These are phyloP conservation scores for Quercus agrifolia DNA, from an alignment of 306 rosid genomes.

Conservation along the genomic window DNA sequence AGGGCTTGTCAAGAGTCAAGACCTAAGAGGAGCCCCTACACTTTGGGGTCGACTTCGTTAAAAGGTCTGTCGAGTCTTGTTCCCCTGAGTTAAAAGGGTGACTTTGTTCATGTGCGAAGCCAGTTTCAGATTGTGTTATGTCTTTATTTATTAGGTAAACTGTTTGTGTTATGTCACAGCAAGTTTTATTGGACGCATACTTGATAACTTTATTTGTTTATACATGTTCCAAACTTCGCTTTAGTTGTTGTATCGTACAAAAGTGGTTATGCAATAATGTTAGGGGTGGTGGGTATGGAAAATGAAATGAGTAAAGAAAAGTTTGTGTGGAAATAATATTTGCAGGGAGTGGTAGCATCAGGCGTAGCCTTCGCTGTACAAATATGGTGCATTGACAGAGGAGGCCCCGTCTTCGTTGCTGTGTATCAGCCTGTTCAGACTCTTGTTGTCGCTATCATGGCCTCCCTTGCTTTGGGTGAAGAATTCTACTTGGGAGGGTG, in stretches of 20 bases:
- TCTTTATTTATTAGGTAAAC: too few species aligned
- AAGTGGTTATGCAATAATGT: constrained; percentile 34
- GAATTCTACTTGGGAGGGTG: constrained; percentile 96
- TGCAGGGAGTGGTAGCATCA: constrained; percentile 97
- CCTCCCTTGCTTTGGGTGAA: constrained; percentile 92
- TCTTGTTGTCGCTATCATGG: constrained; percentile 93
- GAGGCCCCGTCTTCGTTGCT: constrained; percentile 98
- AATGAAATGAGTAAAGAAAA: not conserved
- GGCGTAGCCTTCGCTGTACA: constrained; percentile 99
- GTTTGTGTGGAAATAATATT: not conserved
- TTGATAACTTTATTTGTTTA: not conserved
- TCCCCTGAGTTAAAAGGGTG: not conserved
- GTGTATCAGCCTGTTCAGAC: constrained; percentile 99
- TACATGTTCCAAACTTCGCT: not conserved
- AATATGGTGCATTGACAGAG: constrained; percentile 99
- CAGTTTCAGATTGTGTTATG: not conserved
- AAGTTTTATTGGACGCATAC: not conserved
- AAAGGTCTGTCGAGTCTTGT: constrained; percentile 1
- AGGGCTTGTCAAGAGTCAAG: not conserved
- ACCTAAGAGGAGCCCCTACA: not conserved
- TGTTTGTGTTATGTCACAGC: not conserved
- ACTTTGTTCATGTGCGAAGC: constrained; percentile 12
- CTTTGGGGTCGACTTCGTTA: not conserved
- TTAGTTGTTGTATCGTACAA: constrained; percentile 27
- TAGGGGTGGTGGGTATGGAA: constrained; percentile 7